Percentiles rank a stretch among this genome's conserved stretches.
These are phyloP conservation scores for Nevesoporus exiguus DNA, from an alignment of 768 basidiomycete species.

Conservation along the genomic window DNA sequence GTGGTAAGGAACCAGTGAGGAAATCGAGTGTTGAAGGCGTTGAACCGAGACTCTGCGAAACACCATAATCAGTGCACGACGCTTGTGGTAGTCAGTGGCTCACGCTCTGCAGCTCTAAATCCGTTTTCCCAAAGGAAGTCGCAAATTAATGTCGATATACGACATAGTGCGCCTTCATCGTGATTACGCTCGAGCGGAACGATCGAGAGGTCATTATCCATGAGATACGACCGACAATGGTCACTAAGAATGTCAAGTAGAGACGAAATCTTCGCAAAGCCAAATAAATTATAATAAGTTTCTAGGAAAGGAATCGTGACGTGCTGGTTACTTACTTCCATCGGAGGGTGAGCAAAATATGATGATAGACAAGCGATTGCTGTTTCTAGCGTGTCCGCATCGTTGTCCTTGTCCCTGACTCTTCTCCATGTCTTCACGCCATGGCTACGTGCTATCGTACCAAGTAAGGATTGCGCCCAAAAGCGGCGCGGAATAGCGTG, in stretches of 20 bases:
- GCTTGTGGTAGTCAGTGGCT: constrained; percentile 11
- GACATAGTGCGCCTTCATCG: constrained; percentile 25
- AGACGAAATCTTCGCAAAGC: constrained; percentile 35
- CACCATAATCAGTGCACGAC: neutral
- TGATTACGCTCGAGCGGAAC: constrained; percentile 32
- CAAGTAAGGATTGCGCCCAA: constrained; percentile 48
- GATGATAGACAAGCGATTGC: constrained; percentile 50
- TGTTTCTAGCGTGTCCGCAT: constrained; percentile 37
- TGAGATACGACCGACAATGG: constrained; percentile 40
- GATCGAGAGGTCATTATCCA: constrained; percentile 24
- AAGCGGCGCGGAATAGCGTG: constrained; percentile 43
- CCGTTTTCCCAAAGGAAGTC: constrained; percentile 48
- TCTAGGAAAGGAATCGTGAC: neutral
- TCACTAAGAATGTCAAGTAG: constrained; percentile 39
- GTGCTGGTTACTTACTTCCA: constrained; percentile 34
- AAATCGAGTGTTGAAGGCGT: constrained; percentile 49
- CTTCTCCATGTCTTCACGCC: constrained; percentile 40
- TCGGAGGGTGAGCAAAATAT: constrained; percentile 45
- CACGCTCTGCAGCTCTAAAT: constrained; percentile 43
- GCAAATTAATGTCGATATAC: constrained; percentile 44
- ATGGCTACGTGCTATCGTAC: constrained; percentile 40
- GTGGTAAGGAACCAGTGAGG: constrained; percentile 55
- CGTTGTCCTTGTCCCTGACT: constrained; percentile 4
- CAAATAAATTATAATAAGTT: neutral
- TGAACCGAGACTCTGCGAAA: constrained; percentile 36